A percentile compares a stretch with the other conserved stretches of the same genome.
These are phyloP conservation scores for Tolypocladium sp. DNA, from an alignment of 2,329 filamentous ascomycete genomes.

Conservation along the genomic window DNA sequence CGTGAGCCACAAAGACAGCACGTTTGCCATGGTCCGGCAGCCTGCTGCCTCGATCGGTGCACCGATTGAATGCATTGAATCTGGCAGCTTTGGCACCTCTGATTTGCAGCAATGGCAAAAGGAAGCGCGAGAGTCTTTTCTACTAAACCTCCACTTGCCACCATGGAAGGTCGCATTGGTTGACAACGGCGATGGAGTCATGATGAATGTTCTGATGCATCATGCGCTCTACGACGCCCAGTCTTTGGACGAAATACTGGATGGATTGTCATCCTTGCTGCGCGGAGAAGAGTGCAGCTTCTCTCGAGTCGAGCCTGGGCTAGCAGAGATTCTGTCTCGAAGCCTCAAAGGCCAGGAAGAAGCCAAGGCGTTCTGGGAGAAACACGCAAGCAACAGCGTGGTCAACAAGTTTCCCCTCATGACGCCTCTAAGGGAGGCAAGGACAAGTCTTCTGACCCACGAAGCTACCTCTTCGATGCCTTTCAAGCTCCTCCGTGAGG, in stretches of 20 bases:
- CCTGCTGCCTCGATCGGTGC: conserved; percentile 1
- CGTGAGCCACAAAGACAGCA: conserved; percentile 46
- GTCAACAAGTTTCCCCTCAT: conserved; percentile 69
- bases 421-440: conserved; percentile 46
- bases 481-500: conserved; percentile 39
- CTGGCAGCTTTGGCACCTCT: conserved; percentile 9
- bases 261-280: conserved; percentile 37
- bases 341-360: conserved; percentile 17
- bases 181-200: conserved; percentile 8
- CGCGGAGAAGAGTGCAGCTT: conserved; percentile 7
- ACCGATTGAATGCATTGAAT: conserved; percentile 6
- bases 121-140: conserved; percentile 19
- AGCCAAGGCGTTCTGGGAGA: conserved; percentile 54
- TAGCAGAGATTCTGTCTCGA: conserved; percentile 32
- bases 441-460: conserved; percentile 22
- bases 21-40: conserved; percentile 71
- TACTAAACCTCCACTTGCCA: conserved; percentile 39
- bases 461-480: conserved; percentile 24
- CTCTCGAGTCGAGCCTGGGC: conserved; percentile 19
- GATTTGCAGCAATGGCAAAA: conserved; percentile 27
- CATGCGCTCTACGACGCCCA: conserved; percentile 83
- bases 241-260: conserved; percentile 57
- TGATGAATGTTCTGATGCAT: conserved; percentile 48
- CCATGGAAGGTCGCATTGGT: conserved; percentile 55
- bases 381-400: conserved; percentile 39